These are phyloP conservation scores for Lepiota venenata DNA, from an alignment of 768 basidiomycete species.

Conservation along the genomic window DNA sequence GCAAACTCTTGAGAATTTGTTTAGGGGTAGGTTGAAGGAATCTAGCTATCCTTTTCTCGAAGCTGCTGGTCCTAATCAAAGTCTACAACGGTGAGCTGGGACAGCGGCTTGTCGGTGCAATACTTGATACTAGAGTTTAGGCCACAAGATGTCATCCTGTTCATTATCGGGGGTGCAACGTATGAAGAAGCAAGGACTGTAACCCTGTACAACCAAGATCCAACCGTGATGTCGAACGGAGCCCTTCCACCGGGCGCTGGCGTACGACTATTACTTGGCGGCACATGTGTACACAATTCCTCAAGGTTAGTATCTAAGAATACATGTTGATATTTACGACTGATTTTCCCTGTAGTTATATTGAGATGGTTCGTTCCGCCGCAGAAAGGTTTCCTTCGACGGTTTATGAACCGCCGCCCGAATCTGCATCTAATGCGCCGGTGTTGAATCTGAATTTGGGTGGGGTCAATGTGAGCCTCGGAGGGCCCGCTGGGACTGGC, in stretches of 20 bases:
- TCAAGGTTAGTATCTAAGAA: conserved; percentile 56
- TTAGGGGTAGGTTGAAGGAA: conserved; percentile 85
- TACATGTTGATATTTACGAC: conserved; percentile 7
- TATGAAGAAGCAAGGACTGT: conserved; percentile 92
- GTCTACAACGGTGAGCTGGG: conserved; percentile 59
- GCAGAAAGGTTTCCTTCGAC: conserved; percentile 57
- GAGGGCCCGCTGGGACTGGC: conserved; percentile 79
- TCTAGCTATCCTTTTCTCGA: conserved; percentile 88
- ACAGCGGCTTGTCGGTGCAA: neutral
- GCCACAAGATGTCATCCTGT: conserved; percentile 94
- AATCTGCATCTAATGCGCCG: conserved; percentile 69
- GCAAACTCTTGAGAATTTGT: conserved; percentile 86
- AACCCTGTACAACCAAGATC: conserved; percentile 83
- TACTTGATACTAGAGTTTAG: conserved; percentile 34
- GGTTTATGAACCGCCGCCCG: conserved; percentile 74
- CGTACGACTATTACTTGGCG: conserved; percentile 82
- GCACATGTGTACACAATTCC: conserved; percentile 95
- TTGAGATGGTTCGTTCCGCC: conserved; percentile 84
- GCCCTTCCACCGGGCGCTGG: conserved; percentile 52
- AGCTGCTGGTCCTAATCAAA: conserved; percentile 58
- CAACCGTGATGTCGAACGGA: conserved; percentile 43
- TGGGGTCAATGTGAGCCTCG: conserved; percentile 89
- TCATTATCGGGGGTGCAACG: conserved; percentile 95
- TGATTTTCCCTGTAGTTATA: conserved; percentile 49
- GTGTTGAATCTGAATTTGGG: conserved; percentile 90